Evolutionary conservation across 495 filamentous ascomycete species (phyloP), one percentile per base, ranked within the genome.

Genomic region (Cryomyces minteri): DNA sequence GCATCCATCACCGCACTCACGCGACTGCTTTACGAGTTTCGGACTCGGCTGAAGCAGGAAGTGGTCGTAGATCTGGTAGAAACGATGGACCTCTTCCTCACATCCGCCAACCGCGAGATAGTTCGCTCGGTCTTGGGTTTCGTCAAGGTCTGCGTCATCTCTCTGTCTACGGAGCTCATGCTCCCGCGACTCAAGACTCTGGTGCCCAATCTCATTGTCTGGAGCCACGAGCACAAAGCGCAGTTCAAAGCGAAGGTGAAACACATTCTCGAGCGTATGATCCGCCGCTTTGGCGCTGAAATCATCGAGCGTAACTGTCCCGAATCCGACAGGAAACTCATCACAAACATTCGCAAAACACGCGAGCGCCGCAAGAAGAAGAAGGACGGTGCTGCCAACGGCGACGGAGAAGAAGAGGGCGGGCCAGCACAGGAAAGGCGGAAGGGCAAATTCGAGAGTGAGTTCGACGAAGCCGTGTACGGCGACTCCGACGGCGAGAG

Each of bases 211-310:
- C 65, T 95, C 7, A 83, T 95, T 77, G 77, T 82, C 14, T 98
- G 90, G 90, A 85, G 81, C 54, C 85, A 94, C 62, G 90, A 98
- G 61, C 92, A 98, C 66, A 95, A 93, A 64, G 86, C 83, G 11
- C 85, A 90, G 55, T 86, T 96, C 59, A 82, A 84, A 50, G 79
- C 84, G 31, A 96, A 95, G 68, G 86, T 98, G 45, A 96, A 94
- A 73, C 85, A 94, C 54, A 94, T 98, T 50, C 61, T 96, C 31
- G 90, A 98, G 63, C 76, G 90, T 31, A 84, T 94, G 68, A 77
- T 95, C 29, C 73, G 90, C 12, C 74, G 87, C 42, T 95, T 94
- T 62, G 88, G 92, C 31, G 78, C 79, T 36, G 78, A 86, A 1
- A 52, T 67, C 5, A 72, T 98, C 4, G 85, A 88, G 60, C 70